Percentiles rank a stretch among this genome's conserved stretches.
phyloP scores from a whole-genome alignment of 495 filamentous ascomycete species.

The Cladorrhinum samala region DNA sequence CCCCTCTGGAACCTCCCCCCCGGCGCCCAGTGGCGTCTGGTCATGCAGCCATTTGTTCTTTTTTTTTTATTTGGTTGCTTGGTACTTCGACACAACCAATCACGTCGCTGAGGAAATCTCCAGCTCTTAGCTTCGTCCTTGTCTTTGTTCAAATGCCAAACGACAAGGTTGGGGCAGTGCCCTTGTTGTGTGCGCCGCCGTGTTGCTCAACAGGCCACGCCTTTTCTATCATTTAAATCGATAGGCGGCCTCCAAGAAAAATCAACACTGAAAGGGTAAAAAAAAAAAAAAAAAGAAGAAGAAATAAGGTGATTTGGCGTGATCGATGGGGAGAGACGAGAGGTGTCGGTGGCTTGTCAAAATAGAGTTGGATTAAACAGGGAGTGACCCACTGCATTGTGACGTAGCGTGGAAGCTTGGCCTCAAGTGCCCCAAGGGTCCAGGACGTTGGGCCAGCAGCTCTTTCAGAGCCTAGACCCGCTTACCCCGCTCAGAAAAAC shows the following conservation, averaged over 20 bases:
- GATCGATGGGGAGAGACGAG: neutral
- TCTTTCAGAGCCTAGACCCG: conserved; percentile 7
- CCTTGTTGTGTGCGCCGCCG: no score
- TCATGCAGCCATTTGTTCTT: no score
- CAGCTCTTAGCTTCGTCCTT: no score
- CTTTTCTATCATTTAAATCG: no score
- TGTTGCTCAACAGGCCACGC: no score
- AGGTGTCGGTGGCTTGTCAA: conserved; percentile 1
- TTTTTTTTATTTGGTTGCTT: no score
- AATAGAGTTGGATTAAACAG: conserved; percentile 13
- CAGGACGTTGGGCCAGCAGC: neutral
- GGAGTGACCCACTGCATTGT: conserved; percentile 2
- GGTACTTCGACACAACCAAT: no score
- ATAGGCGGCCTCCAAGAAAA: neutral
- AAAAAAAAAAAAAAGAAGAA: neutral
- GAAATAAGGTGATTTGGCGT: neutral
- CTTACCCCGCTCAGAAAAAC: neutral
- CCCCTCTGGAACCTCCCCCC: no score
- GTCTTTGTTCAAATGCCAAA: no score
- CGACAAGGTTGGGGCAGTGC: no score
- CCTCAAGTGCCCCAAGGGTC: neutral
- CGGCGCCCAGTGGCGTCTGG: neutral
- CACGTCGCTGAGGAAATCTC: no score
- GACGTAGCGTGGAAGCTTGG: conserved; percentile 12
- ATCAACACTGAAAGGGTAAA: neutral